These are phyloP conservation scores for Lactarius sanguifluus DNA, from an alignment of 768 basidiomycete species.

Conservation along the genomic window DNA sequence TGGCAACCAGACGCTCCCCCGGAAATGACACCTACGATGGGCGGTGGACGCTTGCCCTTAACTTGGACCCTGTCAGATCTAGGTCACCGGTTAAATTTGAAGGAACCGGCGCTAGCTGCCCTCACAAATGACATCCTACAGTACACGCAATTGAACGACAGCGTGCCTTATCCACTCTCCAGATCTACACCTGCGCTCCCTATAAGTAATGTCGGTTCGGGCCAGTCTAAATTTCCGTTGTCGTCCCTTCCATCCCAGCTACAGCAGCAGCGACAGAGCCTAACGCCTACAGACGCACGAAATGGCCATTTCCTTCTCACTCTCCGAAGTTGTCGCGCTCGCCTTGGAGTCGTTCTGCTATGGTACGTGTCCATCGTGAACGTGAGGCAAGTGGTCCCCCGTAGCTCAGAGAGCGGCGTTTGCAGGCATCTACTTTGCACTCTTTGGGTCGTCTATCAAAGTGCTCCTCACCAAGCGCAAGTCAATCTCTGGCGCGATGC, in stretches of 20 bases:
- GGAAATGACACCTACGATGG: slow-evolving; percentile 19
- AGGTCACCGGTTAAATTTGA: slow-evolving; percentile 9
- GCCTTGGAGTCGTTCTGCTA: slow-evolving; percentile 24
- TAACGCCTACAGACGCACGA: background rate
- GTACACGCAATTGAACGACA: background rate
- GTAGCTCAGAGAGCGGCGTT: background rate
- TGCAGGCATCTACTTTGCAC: slow-evolving; percentile 21
- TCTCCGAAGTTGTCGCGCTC: slow-evolving; percentile 27
- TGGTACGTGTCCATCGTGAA: background rate
- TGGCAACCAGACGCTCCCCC: slow-evolving; percentile 9
- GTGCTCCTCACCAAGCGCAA: slow-evolving; percentile 26
- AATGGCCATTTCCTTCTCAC: slow-evolving; percentile 26
- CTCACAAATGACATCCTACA: background rate
- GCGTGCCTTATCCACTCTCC: slow-evolving; percentile 15
- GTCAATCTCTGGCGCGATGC: slow-evolving; percentile 6
- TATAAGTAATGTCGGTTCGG: slow-evolving; percentile 1
- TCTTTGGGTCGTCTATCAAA: slow-evolving; percentile 13
- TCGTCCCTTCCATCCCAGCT: slow-evolving; percentile 12
- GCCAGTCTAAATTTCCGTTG: background rate
- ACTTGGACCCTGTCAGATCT: slow-evolving; percentile 13
- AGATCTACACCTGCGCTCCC: background rate
- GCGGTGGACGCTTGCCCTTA: slow-evolving; percentile 3
- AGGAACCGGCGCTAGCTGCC: background rate
- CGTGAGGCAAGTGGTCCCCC: too few relatives aligned
- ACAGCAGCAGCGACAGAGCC: background rate